These are phyloP conservation scores for Eucalyptus cloeziana DNA, from an alignment of 345 rosid genomes.

Conservation along the genomic window DNA sequence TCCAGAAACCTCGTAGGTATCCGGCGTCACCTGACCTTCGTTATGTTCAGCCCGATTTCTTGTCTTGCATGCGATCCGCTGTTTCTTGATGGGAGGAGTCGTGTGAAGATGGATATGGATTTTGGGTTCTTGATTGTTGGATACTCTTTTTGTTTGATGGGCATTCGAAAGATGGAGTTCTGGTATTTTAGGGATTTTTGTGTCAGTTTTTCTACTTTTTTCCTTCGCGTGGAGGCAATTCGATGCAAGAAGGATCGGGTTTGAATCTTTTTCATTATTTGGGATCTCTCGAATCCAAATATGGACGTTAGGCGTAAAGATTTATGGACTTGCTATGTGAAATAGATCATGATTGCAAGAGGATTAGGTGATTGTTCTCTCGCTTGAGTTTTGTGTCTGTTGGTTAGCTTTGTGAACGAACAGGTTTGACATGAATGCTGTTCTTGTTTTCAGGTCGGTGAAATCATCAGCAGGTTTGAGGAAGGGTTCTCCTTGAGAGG, in stretches of 20 bases:
- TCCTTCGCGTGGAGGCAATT: background rate
- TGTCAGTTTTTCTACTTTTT: background rate
- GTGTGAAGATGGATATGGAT: background rate
- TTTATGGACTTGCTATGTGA: background rate
- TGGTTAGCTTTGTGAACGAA: background rate
- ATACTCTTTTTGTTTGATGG: background rate
- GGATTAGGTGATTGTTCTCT: background rate
- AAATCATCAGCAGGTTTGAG: constrained; percentile 83
- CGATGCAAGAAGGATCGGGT: background rate
- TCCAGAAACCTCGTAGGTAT: constrained; percentile 69
- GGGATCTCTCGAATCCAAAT: background rate
- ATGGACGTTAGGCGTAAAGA: background rate
- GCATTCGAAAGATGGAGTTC: background rate
- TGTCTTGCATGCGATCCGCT: background rate
- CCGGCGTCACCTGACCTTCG: background rate
- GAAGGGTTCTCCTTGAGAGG: constrained; percentile 92
- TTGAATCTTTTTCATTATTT: background rate
- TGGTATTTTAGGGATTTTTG: background rate
- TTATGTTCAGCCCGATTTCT: background rate
- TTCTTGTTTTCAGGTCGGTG: constrained; percentile 57
- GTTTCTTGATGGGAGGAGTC: background rate
- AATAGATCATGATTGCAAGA: background rate
- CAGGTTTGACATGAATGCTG: background rate
- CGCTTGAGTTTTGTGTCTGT: background rate
- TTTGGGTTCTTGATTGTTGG: background rate